phyloP scores from a whole-genome alignment of 78 protist genomes.

The Capsaspora owczarzaki region DNA sequence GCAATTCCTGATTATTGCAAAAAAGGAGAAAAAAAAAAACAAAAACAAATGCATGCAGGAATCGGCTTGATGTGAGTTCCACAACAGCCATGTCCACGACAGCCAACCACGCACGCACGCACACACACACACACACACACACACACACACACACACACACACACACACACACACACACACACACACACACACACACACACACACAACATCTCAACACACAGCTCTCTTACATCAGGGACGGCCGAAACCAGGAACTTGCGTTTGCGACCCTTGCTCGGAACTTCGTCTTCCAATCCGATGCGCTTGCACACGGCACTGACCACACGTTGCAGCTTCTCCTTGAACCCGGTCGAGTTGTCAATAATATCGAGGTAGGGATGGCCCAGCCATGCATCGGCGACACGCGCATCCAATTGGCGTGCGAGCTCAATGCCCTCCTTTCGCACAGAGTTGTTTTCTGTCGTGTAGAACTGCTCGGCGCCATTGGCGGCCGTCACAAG shows the following conservation, averaged over 20 bases:
- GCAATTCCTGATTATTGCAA: neutral
- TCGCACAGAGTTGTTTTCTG: neutral
- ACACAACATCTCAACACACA: too few species aligned
- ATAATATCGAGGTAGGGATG: conserved; percentile 6
- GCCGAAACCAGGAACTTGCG: neutral
- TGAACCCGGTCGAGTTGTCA: conserved; percentile 1
- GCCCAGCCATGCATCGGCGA: conserved; percentile 5
- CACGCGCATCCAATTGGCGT: neutral
- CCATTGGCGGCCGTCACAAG: conserved; percentile 30
- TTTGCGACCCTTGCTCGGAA: neutral
- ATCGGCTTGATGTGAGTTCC: neutral
- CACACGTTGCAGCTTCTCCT: conserved; percentile 9
- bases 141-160: too few species aligned
- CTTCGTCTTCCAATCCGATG: neutral
- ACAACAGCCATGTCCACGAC: too few species aligned
- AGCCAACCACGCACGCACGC: too few species aligned
- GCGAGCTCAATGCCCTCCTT: conserved; percentile 16
- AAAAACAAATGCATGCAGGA: neutral
- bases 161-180: too few species aligned
- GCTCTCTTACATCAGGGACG: neutral
- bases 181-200: too few species aligned
- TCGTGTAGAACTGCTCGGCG: conserved; percentile 18
- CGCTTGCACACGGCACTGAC: neutral
- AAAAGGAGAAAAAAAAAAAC: too few species aligned
- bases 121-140: too few species aligned